Percentiles rank a stretch among this genome's conserved stretches.
Conservation (phyloP, 805 yeast species). For the Candida chauliodis region DNA sequence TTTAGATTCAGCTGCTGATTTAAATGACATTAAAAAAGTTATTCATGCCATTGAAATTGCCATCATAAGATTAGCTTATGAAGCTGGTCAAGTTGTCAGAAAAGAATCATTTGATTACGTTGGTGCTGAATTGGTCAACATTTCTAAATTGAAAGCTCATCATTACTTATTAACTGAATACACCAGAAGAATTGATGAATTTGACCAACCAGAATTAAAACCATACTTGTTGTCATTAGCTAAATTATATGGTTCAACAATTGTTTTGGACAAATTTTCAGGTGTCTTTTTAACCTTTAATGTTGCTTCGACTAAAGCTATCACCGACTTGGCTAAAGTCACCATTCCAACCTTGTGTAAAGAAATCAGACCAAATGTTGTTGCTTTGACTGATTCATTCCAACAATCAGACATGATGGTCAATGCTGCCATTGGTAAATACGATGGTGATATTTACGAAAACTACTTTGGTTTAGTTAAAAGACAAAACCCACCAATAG, state of each 20-base stretch:
- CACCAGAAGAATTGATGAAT: conserved; percentile 18
- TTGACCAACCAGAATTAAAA: conserved; percentile 20
- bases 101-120: conserved; percentile 27
- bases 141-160: conserved; percentile 43
- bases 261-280: conserved; percentile 31
- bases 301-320: conserved; percentile 28
- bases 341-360: conserved; percentile 30
- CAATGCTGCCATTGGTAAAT: conserved; percentile 40
- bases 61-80: conserved; percentile 32
- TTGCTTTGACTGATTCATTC: conserved; percentile 43
- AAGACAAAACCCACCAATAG: conserved; percentile 28
- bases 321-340: conserved; percentile 22
- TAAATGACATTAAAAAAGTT: conserved; percentile 27
- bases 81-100: conserved; percentile 24
- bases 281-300: conserved; percentile 36
- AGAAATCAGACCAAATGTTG: conserved; percentile 38
- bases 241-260: conserved; percentile 30
- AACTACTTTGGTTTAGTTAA: conserved; percentile 39
- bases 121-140: conserved; percentile 34
- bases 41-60: conserved; percentile 38
- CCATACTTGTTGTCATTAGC: conserved; percentile 31
- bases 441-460: conserved; percentile 43
- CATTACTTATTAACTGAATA: conserved; percentile 36
- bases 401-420: conserved; percentile 41
- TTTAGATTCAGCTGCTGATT: conserved; percentile 23